A percentile compares a stretch with the other conserved stretches of the same genome.
Conservation (phyloP, 1,139 yeast genomes). For the Yamadazyma trypodendri region DNA sequence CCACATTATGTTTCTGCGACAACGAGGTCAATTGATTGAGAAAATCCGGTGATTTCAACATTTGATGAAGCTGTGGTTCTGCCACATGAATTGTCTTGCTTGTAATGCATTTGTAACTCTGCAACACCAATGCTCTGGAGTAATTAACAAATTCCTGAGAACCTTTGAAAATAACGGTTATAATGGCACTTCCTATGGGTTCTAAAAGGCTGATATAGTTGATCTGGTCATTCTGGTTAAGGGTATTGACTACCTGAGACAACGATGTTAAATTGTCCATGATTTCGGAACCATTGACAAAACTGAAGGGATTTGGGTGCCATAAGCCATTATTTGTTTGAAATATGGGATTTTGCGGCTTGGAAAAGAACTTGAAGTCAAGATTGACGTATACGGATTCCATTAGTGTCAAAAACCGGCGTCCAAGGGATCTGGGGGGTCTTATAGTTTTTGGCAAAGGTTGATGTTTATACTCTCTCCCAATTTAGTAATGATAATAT, state of each 20-base stretch:
- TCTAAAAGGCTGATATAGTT: conserved; percentile 25
- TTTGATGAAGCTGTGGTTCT: conserved; percentile 22
- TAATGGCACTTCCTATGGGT: conserved; percentile 31
- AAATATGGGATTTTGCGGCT: conserved; percentile 15
- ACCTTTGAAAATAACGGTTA: conserved; percentile 35
- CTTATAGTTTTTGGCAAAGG: conserved; percentile 2
- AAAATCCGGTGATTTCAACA: conserved; percentile 21
- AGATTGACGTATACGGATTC: conserved; percentile 15
- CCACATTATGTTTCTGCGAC: conserved; percentile 46
- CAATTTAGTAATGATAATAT: conserved; percentile 9
- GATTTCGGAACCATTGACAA: conserved; percentile 15
- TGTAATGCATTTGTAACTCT: conserved; percentile 34
- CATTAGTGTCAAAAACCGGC: conserved; percentile 8
- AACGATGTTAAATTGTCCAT: conserved; percentile 30
- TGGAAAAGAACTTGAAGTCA: conserved; percentile 15
- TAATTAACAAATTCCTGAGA: conserved; percentile 25
- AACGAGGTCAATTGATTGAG: conserved; percentile 35
- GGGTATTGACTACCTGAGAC: conserved; percentile 13
- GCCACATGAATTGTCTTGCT: conserved; percentile 33
- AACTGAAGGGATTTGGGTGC: conserved; percentile 17
- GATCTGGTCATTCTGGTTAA: conserved; percentile 24
- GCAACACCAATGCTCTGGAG: conserved; percentile 28
- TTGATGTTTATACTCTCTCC: conserved; percentile 12
- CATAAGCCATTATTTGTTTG: conserved; percentile 37
- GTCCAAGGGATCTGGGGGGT: not conserved